These are phyloP conservation scores for Cercospora zeina DNA, from an alignment of 2,329 filamentous ascomycete genomes.

Conservation along the genomic window DNA sequence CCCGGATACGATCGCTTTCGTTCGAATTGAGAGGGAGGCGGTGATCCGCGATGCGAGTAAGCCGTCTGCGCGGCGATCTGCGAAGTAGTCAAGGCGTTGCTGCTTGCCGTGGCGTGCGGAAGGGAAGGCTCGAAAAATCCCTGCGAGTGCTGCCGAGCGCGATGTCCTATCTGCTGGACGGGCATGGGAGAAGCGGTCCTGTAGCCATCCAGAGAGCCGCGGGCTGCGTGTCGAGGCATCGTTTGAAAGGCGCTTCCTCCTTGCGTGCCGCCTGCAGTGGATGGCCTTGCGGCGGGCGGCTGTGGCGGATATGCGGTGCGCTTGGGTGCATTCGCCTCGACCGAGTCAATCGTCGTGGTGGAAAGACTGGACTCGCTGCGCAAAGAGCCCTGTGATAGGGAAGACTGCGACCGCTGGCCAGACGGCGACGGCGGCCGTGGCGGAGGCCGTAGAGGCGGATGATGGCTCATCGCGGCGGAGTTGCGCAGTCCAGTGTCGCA, in stretches of 20 bases:
- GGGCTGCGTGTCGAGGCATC: slow-evolving; percentile 35
- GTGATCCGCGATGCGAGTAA: slow-evolving; percentile 54
- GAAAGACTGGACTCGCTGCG: slow-evolving; percentile 41
- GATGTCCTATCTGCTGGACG: slow-evolving; percentile 50
- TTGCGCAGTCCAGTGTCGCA: slow-evolving; percentile 2
- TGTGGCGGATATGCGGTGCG: slow-evolving; percentile 44
- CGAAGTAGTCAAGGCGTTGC: slow-evolving; percentile 58
- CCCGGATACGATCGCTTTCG: slow-evolving; percentile 75
- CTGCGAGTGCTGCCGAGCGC: slow-evolving; percentile 68
- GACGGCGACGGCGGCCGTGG: slow-evolving; percentile 38
- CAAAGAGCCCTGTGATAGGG: slow-evolving; percentile 37
- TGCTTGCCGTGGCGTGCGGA: slow-evolving; percentile 47
- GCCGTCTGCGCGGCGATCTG: slow-evolving; percentile 79
- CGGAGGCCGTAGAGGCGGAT: slow-evolving; percentile 36
- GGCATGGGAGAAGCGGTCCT: slow-evolving; percentile 38
- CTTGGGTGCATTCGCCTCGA: slow-evolving; percentile 38
- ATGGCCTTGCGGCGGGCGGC: slow-evolving; percentile 33
- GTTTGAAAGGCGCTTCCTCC: slow-evolving; percentile 41
- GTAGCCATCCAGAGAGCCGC: slow-evolving; percentile 40
- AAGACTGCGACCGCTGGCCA: slow-evolving; percentile 38
- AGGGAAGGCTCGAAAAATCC: slow-evolving; percentile 75
- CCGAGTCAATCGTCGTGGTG: slow-evolving; percentile 44
- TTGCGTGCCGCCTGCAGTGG: slow-evolving; percentile 40
- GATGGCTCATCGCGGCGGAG: slow-evolving; percentile 33
- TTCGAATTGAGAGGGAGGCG: slow-evolving; percentile 31